Evolutionary conservation across 495 filamentous ascomycete species (phyloP).

Genomic region (Elasticomyces elasticus): DNA sequence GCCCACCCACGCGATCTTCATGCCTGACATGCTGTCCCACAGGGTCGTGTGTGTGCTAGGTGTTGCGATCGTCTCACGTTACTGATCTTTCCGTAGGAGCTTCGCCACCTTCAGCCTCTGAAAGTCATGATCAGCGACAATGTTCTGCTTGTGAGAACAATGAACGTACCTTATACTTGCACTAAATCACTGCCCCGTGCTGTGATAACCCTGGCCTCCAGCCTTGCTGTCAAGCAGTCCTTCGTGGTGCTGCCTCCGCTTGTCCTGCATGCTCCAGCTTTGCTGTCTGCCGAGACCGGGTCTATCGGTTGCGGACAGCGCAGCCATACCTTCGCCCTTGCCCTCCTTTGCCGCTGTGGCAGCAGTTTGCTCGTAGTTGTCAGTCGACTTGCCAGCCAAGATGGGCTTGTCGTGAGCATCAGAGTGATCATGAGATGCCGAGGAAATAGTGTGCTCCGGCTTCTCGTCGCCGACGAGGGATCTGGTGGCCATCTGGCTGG

Average conservation of each 20-base stretch:
- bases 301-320: constrained; percentile 9
- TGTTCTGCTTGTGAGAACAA: not conserved
- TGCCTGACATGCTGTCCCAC: no score
- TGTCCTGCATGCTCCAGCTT: constrained; percentile 14
- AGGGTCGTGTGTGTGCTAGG: no score
- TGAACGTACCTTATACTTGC: not conserved
- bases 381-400: not conserved
- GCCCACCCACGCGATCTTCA: no score
- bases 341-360: constrained; percentile 5
- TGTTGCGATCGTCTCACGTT: no score
- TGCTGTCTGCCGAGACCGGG: constrained; percentile 11
- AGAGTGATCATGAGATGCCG: not conserved
- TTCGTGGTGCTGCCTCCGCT: constrained; percentile 8
- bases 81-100: no score
- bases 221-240: constrained; percentile 3
- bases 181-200: not conserved
- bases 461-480: constrained; percentile 9
- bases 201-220: constrained; percentile 2
- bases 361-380: constrained; percentile 17
- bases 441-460: not conserved
- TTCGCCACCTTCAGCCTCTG: not conserved
- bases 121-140: not conserved
- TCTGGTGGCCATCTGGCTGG: constrained; percentile 13
- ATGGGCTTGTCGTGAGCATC: not conserved
- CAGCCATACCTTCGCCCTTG: not conserved